Base-by-base conservation (phyloP, 2,329 filamentous ascomycete genomes). In the Apiospora aurea region DNA sequence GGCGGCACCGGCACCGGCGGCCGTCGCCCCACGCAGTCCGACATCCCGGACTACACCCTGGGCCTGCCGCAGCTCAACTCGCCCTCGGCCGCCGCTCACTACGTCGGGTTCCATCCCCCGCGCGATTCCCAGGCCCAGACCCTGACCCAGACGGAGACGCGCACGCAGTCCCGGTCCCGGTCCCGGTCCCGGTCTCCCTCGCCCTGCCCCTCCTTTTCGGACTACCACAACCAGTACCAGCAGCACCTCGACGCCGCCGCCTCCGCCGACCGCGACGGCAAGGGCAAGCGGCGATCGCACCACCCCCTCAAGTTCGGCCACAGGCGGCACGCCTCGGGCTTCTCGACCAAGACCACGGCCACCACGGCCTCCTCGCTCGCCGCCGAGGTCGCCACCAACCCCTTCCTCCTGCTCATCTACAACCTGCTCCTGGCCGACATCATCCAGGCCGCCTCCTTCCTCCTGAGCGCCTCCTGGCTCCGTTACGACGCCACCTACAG, bases 401-500 rank as follows among this genome's bases (percentile, higher is more conserved):
- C 68, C 18, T 69, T 69, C 24, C 68, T 69, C 18, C 47, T 69
- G 1, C 68, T 69, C 21, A 69, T 69, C 34, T 69, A 69, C 47
- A 69, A 69, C 68, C 47, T 69, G 26, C 47, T 69, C n/a, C 80
- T 91, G 38, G 90, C 91, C 71, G 91, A 93, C 75, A 85, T 92
- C 69, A 87, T 90, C 76, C 91, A 93, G 76, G 85, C 88, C 14
- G 76, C 88, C 1, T 88, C 89, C 3, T 93, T 92, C 76, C 75
- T 91, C 29, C 83, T 92, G 69, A 92, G 90, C 72, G 85, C 86
- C 4, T 82, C 86, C 67, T 91, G 90, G 86, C 82, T 92, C 4
- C 79, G 81, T 0, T 78, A 82, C n/a, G 83, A 91, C 77, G 83
- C 82, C 0, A 85, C 93, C 24, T 77, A 86, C 2, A 87, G 90